Conservation (phyloP, 345 rosid genomes). For the Sonneratia caseolaris region DNA sequence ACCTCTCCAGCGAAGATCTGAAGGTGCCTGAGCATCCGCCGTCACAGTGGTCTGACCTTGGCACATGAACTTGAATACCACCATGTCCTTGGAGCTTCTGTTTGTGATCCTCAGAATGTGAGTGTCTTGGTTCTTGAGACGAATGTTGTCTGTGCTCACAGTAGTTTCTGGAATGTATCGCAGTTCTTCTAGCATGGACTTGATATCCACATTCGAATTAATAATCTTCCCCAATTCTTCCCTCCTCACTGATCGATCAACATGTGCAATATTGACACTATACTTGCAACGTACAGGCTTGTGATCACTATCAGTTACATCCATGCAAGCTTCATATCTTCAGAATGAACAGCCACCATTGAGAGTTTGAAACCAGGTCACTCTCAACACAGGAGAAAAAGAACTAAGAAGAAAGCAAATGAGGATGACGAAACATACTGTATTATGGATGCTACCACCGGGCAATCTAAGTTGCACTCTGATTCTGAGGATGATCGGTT, state of each 20-base stretch:
- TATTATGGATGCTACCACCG: conserved; percentile 59
- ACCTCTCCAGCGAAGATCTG: conserved; percentile 49
- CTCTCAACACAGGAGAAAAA: not conserved
- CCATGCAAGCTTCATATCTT: conserved; percentile 98
- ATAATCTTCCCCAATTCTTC: conserved; percentile 62
- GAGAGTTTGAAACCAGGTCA: not conserved
- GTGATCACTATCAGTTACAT: conserved; percentile 92
- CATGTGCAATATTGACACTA: conserved; percentile 72
- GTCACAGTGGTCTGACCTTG: conserved; percentile 53
- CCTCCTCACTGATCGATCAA: conserved; percentile 88
- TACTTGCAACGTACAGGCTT: conserved; percentile 94
- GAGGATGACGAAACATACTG: conserved; percentile 32
- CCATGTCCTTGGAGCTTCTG: conserved; percentile 41
- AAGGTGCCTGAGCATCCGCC: conserved; percentile 39
- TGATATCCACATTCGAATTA: conserved; percentile 44
- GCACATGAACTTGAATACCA: conserved; percentile 50
- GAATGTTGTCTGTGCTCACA: conserved; percentile 48
- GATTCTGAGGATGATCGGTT: conserved; percentile 41
- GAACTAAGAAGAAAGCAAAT: not conserved
- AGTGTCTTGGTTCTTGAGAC: conserved; percentile 85
- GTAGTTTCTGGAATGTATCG: conserved; percentile 59
- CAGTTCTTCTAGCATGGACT: conserved; percentile 42
- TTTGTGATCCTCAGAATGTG: conserved; percentile 53
- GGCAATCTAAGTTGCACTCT: conserved; percentile 87
- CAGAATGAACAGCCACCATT: conserved; percentile 6